Evolutionary conservation across 1,284 basidiomycete genomes (phyloP).

Genomic region (Trichosporon inkin): DNA sequence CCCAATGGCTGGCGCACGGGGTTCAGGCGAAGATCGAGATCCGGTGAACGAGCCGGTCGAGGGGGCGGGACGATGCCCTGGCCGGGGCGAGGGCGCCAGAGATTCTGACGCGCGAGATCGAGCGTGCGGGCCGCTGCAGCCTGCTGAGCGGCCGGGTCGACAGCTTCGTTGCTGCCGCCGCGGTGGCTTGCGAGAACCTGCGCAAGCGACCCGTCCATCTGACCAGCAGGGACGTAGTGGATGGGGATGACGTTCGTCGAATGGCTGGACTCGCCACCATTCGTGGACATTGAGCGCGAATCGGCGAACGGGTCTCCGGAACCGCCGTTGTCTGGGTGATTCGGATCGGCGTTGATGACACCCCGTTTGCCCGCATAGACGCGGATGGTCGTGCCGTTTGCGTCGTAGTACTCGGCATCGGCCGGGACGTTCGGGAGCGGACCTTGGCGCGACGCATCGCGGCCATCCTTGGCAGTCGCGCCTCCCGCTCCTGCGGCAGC

Average conservation of each 20-base stretch:
- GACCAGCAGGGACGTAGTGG: slow-evolving; percentile 45
- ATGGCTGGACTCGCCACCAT: slow-evolving; percentile 29
- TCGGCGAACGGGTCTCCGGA: slow-evolving; percentile 46
- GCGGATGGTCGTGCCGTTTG: slow-evolving; percentile 33
- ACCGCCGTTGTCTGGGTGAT: slow-evolving; percentile 30
- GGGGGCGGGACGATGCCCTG: slow-evolving; percentile 28
- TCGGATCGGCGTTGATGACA: slow-evolving; percentile 42
- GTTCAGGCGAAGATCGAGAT: slow-evolving; percentile 46
- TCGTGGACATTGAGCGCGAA: slow-evolving; percentile 39
- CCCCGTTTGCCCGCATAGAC: slow-evolving; percentile 38
- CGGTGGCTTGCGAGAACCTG: slow-evolving; percentile 11
- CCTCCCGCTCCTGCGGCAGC: background rate
- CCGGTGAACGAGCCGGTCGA: slow-evolving; percentile 48
- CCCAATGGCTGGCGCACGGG: slow-evolving; percentile 14
- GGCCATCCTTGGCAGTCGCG: background rate
- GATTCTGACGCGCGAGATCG: slow-evolving; percentile 44
- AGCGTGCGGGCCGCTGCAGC: slow-evolving; percentile 37
- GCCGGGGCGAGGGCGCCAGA: slow-evolving; percentile 29
- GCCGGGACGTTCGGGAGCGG: slow-evolving; percentile 20
- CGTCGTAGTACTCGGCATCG: slow-evolving; percentile 40
- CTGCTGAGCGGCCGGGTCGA: slow-evolving; percentile 13
- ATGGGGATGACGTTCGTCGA: slow-evolving; percentile 50
- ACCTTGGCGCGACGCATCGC: slow-evolving; percentile 10
- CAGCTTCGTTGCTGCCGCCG: slow-evolving; percentile 15
- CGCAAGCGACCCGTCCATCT: slow-evolving; percentile 25